A percentile compares a stretch with the other conserved stretches of the same genome.
phyloP scores from a whole-genome alignment of 1,284 basidiomycete genomes.

The Wolfiporia cocos region DNA sequence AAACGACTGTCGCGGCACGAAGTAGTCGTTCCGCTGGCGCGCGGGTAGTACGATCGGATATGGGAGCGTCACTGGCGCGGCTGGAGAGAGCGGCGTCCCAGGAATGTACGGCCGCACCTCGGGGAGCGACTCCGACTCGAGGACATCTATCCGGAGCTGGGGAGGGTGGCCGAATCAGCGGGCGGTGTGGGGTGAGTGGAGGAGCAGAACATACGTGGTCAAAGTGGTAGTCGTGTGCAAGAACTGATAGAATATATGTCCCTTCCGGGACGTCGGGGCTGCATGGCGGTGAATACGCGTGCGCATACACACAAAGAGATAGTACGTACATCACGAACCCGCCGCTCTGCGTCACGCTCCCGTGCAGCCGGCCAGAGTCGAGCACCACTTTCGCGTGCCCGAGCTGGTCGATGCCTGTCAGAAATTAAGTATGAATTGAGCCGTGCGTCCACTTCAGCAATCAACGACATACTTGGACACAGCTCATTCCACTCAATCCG shows the following conservation, averaged over 20 bases:
- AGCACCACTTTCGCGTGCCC: slow-evolving; percentile 54
- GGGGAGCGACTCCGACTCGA: slow-evolving; percentile 35
- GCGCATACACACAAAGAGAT: slow-evolving; percentile 3
- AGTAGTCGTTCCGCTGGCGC: slow-evolving; percentile 54
- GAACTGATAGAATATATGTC: slow-evolving; percentile 60
- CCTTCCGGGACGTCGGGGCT: slow-evolving; percentile 62
- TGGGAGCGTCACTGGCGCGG: slow-evolving; percentile 49
- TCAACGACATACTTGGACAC: slow-evolving; percentile 44
- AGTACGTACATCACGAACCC: slow-evolving; percentile 56
- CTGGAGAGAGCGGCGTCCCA: slow-evolving; percentile 63
- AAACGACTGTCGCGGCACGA: slow-evolving; percentile 65
- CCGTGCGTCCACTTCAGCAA: too few relatives aligned
- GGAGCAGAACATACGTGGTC: slow-evolving; percentile 49
- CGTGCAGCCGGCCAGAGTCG: slow-evolving; percentile 49
- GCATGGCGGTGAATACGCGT: slow-evolving; percentile 6
- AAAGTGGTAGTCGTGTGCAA: slow-evolving; percentile 59
- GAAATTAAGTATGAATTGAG: too few relatives aligned
- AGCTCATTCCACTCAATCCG: slow-evolving; percentile 59
- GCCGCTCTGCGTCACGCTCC: slow-evolving; percentile 49
- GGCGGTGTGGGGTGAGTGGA: not conserved
- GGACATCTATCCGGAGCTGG: slow-evolving; percentile 62
- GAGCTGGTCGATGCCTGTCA: slow-evolving; percentile 34
- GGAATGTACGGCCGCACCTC: slow-evolving; percentile 60
- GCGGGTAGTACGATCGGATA: slow-evolving; percentile 61
- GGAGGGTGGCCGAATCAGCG: not conserved